A percentile compares a stretch with the other conserved stretches of the same genome.
Evolutionary conservation across 2,329 filamentous ascomycete genomes (phyloP).

Genomic region (Trichoderma oligosporum): DNA sequence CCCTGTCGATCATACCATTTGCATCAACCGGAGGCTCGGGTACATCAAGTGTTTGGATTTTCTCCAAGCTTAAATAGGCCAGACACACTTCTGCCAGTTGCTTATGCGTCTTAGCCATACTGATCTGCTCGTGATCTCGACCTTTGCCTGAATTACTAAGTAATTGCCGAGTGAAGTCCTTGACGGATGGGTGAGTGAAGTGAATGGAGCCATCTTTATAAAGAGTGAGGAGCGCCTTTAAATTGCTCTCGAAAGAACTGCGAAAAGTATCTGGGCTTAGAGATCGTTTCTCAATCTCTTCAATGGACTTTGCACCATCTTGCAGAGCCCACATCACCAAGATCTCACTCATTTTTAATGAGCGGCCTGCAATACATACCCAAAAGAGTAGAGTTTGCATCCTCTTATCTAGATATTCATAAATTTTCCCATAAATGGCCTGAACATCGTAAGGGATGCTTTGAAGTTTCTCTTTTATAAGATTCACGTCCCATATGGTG

Average conservation of each 20-base stretch:
- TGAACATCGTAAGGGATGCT: background rate
- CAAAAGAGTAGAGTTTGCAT: background rate
- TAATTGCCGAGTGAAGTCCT: background rate
- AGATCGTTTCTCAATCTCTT: background rate
- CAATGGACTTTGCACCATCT: background rate
- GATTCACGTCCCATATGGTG: background rate
- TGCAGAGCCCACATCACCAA: background rate
- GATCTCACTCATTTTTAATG: background rate
- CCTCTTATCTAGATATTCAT: background rate
- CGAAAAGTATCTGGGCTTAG: background rate
- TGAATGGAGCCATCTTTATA: background rate
- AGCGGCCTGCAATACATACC: background rate
- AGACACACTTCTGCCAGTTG: background rate
- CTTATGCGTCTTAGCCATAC: background rate
- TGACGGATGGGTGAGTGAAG: background rate
- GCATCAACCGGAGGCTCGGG: background rate
- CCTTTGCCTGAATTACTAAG: background rate
- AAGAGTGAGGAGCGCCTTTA: background rate
- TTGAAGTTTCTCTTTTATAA: background rate
- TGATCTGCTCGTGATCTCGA: no score
- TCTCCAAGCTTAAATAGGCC: background rate
- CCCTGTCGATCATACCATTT: background rate
- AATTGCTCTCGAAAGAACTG: background rate
- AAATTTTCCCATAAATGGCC: background rate
- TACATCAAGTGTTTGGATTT: background rate